phyloP scores from a whole-genome alignment of 441 rosid genomes.

The Euphorbia celastroides region DNA sequence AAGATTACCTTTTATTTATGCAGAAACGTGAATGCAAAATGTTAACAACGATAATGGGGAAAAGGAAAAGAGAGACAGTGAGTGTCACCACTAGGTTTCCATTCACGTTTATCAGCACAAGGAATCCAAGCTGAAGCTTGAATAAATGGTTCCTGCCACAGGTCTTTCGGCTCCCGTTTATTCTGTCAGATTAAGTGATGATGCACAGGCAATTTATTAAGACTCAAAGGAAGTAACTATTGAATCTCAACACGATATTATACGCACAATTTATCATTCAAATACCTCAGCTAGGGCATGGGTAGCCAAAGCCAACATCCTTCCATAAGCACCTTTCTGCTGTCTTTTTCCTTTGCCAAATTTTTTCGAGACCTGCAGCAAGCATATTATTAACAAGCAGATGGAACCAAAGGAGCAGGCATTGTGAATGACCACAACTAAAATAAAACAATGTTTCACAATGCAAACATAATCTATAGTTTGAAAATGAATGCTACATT shows the following conservation, averaged over 20 bases:
- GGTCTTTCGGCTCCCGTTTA: conserved; percentile 85
- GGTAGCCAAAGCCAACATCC: conserved; percentile 83
- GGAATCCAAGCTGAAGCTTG: conserved; percentile 89
- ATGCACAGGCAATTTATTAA: conserved; percentile 11
- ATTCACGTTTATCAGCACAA: conserved; percentile 74
- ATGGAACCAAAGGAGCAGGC: not conserved
- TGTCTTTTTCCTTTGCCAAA: conserved; percentile 40
- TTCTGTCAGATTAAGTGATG: conserved; percentile 45
- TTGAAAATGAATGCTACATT: not conserved
- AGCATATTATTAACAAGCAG: not conserved
- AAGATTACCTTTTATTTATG: not conserved
- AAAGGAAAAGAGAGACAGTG: conserved; percentile 14
- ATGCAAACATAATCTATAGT: too few species aligned
- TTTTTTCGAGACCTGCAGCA: conserved; percentile 43
- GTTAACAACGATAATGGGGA: not conserved
- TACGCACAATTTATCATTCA: conserved; percentile 3
- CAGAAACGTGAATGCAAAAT: conserved; percentile 10
- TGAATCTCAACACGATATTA: conserved; percentile 2
- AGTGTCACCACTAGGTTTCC: conserved; percentile 61
- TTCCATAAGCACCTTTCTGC: conserved; percentile 55
- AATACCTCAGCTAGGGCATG: conserved; percentile 95
- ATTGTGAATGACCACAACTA: too few species aligned
- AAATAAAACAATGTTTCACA: too few species aligned
- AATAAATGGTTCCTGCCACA: conserved; percentile 75
- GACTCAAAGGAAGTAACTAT: not conserved